Conservation (phyloP, 2,329 filamentous ascomycete species). For the Penicillium occitanis region DNA sequence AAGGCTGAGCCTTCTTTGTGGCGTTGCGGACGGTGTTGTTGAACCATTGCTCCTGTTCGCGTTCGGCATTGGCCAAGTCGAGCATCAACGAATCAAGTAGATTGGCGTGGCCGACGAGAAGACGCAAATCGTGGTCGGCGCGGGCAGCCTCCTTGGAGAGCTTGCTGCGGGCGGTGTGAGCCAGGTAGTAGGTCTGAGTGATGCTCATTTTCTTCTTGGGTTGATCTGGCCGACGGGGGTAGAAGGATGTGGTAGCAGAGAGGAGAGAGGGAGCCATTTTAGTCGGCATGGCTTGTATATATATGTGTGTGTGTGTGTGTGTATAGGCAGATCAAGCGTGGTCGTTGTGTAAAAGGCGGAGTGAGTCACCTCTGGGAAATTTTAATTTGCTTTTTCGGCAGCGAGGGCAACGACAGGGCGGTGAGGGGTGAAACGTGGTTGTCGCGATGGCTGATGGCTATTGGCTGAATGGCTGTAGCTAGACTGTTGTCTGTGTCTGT, state of each 20-base stretch:
- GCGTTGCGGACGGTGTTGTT: constrained; percentile 87
- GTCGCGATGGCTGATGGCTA: constrained; percentile 1
- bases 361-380: constrained; percentile 12
- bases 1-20: constrained; percentile 59
- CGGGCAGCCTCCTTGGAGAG: constrained; percentile 87
- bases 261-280: constrained; percentile 8
- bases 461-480: neutral
- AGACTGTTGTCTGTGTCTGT: neutral
- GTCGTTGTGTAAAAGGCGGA: neutral
- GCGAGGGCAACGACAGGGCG: constrained; percentile 1
- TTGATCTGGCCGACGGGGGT: constrained; percentile 1
- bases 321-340: no score
- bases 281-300: constrained; percentile 1
- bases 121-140: constrained; percentile 88
- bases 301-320: neutral
- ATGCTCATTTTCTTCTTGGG: constrained; percentile 81
- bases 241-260: neutral
- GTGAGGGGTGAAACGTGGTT: constrained; percentile 13
- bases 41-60: constrained; percentile 96
- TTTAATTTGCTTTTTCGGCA: constrained; percentile 11
- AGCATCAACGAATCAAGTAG: constrained; percentile 93
- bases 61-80: constrained; percentile 87
- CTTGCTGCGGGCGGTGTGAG: constrained; percentile 94
- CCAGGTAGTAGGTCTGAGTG: constrained; percentile 97
- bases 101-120: constrained; percentile 97